Base-by-base conservation (phyloP, 75 land plant species). In the Isoetes taiwanensis region DNA sequence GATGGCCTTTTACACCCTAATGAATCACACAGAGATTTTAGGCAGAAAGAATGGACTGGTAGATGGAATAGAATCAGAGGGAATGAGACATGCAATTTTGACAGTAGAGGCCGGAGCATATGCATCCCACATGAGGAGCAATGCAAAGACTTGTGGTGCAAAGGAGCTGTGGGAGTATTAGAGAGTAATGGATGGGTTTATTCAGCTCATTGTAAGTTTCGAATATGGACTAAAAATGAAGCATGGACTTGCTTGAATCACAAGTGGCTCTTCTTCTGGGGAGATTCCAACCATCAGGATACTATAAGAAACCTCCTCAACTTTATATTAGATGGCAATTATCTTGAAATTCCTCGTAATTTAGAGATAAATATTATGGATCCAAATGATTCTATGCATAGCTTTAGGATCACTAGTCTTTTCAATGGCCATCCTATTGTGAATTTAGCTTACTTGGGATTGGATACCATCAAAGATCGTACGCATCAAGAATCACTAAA, bases 171-270 rank as follows among this genome's bases (percentile, higher is more conserved):
- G 16, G 82, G 76, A 0, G 32, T 33, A 8, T 59, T 93, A 12
- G 98, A 93, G 67, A 86, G 94, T 67, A 84, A 83, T 37, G 97
- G 94, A 1, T 91, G 95, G 95, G 80, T 80, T 21, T 91, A 91
- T 46, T 86, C 94, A 1, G 76, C 80, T 0, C 88, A 80, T 62
- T 91, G 97, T 61, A 28, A 74, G 2, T 87, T 87, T 69, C 56
- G 39, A 40, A 60, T 91, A 39, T 83, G 67, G 58, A n/a, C 46
- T 0, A 28, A 41, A 2, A 55, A 63, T 1, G 58, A 67, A 9
- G 97, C 97, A 0, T 91, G 94, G 97, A 32, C 43, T 3, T 83
- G 94, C 76, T 61, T 91, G 53, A 37, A 54, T 17, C 61, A 59
- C 10, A 31, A 68, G 32, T 86, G 88, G 94, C 64, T 91, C 38